Conservation (phyloP, 2,329 filamentous ascomycete species). For the Magnaporthiopsis incrustans region DNA sequence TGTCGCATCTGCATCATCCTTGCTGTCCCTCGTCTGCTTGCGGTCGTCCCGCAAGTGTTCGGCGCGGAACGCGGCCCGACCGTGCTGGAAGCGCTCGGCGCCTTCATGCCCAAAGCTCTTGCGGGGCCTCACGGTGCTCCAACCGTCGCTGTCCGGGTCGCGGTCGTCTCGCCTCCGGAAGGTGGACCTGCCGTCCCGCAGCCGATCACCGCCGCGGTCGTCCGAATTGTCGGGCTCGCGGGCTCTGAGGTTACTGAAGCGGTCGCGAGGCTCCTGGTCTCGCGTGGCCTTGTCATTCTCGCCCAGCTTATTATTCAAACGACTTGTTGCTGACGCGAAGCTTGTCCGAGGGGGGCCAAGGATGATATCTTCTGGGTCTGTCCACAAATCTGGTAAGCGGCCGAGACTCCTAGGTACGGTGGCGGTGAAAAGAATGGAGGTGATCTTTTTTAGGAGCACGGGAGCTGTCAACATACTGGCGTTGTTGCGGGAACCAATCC, state of each 20-base stretch:
- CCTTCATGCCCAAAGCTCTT: slow-evolving; percentile 68
- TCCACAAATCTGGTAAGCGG: neutral
- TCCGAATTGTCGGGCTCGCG: slow-evolving; percentile 37
- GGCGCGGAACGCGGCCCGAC: slow-evolving; percentile 28
- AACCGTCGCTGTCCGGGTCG: slow-evolving; percentile 60
- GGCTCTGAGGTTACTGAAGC: slow-evolving; percentile 51
- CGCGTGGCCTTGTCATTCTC: slow-evolving; percentile 47
- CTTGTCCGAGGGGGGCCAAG: slow-evolving; percentile 77
- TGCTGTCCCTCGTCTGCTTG: slow-evolving; percentile 34
- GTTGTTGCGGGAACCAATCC: slow-evolving; percentile 45
- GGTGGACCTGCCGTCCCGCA: slow-evolving; percentile 37
- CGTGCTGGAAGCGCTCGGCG: slow-evolving; percentile 63
- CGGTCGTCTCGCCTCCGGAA: slow-evolving; percentile 46
- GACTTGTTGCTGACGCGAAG: slow-evolving; percentile 68
- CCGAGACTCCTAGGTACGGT: neutral
- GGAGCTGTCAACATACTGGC: slow-evolving; percentile 37
- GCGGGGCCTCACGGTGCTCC: slow-evolving; percentile 66
- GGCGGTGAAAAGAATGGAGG: neutral
- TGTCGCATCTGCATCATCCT: slow-evolving; percentile 28
- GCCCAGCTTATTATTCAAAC: slow-evolving; percentile 35
- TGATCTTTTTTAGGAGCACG: neutral
- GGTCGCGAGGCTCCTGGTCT: slow-evolving; percentile 45
- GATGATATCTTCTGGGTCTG: slow-evolving; percentile 71
- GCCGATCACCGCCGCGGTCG: slow-evolving; percentile 37
- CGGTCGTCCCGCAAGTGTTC: slow-evolving; percentile 36